Base-by-base conservation (phyloP, 768 basidiomycete genomes). In the Xerocomellus dryophilus region DNA sequence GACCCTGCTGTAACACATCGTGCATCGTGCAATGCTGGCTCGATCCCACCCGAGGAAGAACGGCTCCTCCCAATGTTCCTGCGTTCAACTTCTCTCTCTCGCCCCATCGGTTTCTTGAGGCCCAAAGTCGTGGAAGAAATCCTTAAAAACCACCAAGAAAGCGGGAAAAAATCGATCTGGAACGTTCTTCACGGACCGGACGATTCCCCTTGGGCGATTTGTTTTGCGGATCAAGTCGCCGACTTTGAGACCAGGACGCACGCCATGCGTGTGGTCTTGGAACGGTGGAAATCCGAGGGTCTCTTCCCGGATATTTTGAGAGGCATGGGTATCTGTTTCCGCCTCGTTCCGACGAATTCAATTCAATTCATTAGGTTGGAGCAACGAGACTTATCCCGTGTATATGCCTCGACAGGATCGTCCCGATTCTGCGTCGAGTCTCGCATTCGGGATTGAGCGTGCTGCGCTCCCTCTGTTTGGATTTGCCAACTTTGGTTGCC, bases 381-480 rank as follows among this genome's bases (percentile, higher is more conserved):
- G 51, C 50, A 40, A 62, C 18, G 65, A 67, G 42, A 62, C 18
- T 15, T 66, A 67, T 31, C 65, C 65, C 5, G 65, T 66, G 38
- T 67, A 67, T 34, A 53, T 15, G 2, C 65, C 65, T 32, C 65
- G 35, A 44, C 18, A 21, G 6, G 54, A 60, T 34, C 57, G 52
- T 31, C 4, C 7, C 10, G 38, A 15, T 27, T 14, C 46, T 21
- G 4, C 21, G 21, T 41, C 61, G 15, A 63, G 12, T 25, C 36
- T 59, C 53, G 76, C 54, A 40, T 77, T 78, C 43, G 68, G 73
- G 18, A 71, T 78, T 42, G 76, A 77, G 53, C 73, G 76, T 31
- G 73, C 76, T 36, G 74, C 73, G 4, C 67, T 78, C 17, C 76
- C 77, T 40, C 53, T 78, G n/a, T 78, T 78, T 54, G 73, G 74